Base-by-base conservation (phyloP, 139 green algal genomes). In the Nannochloris sp. region DNA sequence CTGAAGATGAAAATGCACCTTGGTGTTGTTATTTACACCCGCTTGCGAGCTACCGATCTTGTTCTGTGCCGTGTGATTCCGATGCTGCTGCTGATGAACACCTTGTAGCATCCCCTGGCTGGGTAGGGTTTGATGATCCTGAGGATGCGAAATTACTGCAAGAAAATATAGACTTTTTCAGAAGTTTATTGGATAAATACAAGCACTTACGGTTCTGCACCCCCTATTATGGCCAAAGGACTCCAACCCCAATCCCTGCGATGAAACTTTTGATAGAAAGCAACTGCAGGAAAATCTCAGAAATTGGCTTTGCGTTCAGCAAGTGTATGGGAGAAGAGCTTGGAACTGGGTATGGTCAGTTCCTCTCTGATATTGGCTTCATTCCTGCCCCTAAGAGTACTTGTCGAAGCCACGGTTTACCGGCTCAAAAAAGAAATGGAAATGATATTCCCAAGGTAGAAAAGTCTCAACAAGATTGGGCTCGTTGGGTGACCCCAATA, bases 111-210 rank as follows among this genome's bases (percentile, higher is more conserved):
- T 29, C 24, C 13, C 27, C 30, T 19, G 71, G 65, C 4, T 74
- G 54, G 39, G 23, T 78, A 27, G 13, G 24, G 4, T 23, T 55
- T 4, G 34, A 44, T 6, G 51, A 60, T 33, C 2, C 61, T 51
- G 42, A 19, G 42, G 42, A 51, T 19, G 42, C 19, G 37, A 0
- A 13, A 23, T n/a, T 30, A 8, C 25, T 13, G 6, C 24, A 44
- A n/a, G 58, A 60, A 23, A 67, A 71, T n/a, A 44, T 76, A 14
- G 30, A 12, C 0, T 39, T 60, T 35, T 71, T 67, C 54, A 19
- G 39, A 38, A 12, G 19, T 27, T 19, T 51, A 19, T 27, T 51
- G 42, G 19, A 19, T 19, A 51, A 51, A 51, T 19, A 51, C 42
- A 51, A 51, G 19, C 42, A 51, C 19, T 19, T 51, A 19, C 42